Percentiles rank a stretch among this genome's conserved stretches.
These are phyloP conservation scores for Ustilago lituana DNA, from an alignment of 1,284 basidiomycete genomes.

Conservation along the genomic window DNA sequence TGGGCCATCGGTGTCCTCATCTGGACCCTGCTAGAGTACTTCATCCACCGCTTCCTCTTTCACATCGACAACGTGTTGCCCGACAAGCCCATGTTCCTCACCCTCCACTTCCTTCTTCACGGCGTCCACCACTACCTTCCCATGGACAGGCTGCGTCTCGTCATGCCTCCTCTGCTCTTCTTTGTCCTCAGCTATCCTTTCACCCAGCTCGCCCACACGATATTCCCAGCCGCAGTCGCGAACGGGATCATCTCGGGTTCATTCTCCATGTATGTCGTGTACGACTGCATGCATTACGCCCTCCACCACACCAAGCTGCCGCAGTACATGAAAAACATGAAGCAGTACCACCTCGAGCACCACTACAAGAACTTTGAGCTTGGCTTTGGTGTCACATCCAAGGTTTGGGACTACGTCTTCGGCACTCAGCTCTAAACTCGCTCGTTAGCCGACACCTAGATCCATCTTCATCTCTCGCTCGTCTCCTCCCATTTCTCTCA, in stretches of 20 bases:
- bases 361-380: constrained; percentile 90
- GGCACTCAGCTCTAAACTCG: constrained; percentile 72
- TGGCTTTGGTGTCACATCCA: constrained; percentile 95
- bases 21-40: constrained; percentile 96
- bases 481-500: too few relatives aligned
- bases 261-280: constrained; percentile 84
- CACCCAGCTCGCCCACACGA: constrained; percentile 81
- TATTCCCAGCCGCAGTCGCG: constrained; percentile 85
- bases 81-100: constrained; percentile 81
- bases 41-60: constrained; percentile 96
- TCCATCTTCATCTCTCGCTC: too few relatives aligned
- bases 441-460: too few relatives aligned
- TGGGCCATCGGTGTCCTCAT: constrained; percentile 86
- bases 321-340: constrained; percentile 86
- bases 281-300: constrained; percentile 68
- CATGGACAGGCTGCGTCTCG: constrained; percentile 85
- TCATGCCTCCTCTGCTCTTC: constrained; percentile 96
- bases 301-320: constrained; percentile 73
- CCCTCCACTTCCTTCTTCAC: constrained; percentile 91
- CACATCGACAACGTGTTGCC: constrained; percentile 92
- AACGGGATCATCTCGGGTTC: constrained; percentile 93
- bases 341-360: constrained; percentile 98
- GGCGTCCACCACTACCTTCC: constrained; percentile 98
- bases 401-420: constrained; percentile 94
- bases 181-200: constrained; percentile 82